Percentiles rank a stretch among this genome's conserved stretches.
Conservation (phyloP, 352 stramenopile genomes). For the Bremia lactucae region DNA sequence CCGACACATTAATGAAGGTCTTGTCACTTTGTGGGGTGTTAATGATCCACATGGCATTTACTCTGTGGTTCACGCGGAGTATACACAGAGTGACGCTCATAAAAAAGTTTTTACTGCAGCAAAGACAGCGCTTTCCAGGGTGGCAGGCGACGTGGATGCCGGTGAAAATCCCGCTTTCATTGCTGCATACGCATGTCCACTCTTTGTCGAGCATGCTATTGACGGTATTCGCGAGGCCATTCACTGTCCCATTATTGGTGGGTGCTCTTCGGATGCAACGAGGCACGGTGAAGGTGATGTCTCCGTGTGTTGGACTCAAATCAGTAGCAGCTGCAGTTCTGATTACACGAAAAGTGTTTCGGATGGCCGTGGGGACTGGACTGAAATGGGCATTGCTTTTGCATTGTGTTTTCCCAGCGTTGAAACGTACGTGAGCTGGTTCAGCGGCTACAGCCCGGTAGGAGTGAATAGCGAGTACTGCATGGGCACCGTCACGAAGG, state of each 20-base stretch:
- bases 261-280: conserved; percentile 70
- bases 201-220: conserved; percentile 77
- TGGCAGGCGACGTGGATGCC: conserved; percentile 41
- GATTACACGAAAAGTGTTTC: conserved; percentile 72
- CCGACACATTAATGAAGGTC: conserved; percentile 69
- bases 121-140: conserved; percentile 49
- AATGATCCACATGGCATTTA: conserved; percentile 79
- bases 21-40: conserved; percentile 79
- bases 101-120: conserved; percentile 69
- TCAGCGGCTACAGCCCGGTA: conserved; percentile 77
- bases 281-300: conserved; percentile 59
- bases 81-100: conserved; percentile 65
- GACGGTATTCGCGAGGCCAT: conserved; percentile 74
- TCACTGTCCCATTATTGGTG: conserved; percentile 70
- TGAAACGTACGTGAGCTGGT: conserved; percentile 81
- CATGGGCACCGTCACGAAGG: conserved; percentile 81
- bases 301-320: conserved; percentile 77
- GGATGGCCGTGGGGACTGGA: conserved; percentile 62
- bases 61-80: conserved; percentile 68
- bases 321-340: conserved; percentile 72
- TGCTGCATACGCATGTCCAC: conserved; percentile 62
- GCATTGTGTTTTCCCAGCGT: conserved; percentile 78
- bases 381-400: conserved; percentile 74
- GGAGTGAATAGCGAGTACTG: conserved; percentile 66
- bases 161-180: conserved; percentile 74